Evolutionary conservation across 2,329 filamentous ascomycete species (phyloP).

Genomic region (Rhexocercosporidium sp.): DNA sequence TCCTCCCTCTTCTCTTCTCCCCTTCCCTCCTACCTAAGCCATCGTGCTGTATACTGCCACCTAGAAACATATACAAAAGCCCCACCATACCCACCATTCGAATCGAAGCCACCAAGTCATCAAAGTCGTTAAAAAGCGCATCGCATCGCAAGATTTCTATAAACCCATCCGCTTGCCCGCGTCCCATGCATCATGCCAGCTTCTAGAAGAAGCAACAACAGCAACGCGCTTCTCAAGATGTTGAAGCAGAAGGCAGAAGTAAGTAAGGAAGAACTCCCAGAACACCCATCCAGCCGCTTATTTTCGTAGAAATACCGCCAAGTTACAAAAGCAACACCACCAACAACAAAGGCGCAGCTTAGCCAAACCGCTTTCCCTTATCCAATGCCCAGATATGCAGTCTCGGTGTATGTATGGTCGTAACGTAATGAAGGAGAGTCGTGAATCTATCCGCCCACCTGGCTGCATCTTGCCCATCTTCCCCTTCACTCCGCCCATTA

Average conservation of each 20-base stretch:
- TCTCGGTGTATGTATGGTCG: constrained; percentile 8
- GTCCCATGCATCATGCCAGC: neutral
- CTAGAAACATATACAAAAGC: constrained; percentile 11
- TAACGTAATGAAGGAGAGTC: constrained; percentile 12
- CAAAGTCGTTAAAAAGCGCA: constrained; percentile 6
- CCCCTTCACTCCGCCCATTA: constrained; percentile 1
- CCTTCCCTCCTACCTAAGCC: neutral
- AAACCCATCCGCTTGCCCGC: constrained; percentile 1
- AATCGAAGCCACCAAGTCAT: constrained; percentile 6
- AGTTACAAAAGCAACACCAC: neutral
- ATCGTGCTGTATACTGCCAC: neutral
- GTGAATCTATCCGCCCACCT: neutral
- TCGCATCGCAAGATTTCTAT: constrained; percentile 1
- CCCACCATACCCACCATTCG: neutral
- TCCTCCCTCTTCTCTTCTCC: neutral
- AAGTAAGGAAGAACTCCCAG: constrained; percentile 1
- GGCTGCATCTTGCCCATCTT: neutral
- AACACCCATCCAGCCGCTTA: constrained; percentile 2
- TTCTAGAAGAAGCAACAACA: neutral
- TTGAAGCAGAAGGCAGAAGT: neutral
- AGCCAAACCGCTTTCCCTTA: neutral
- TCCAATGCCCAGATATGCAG: constrained; percentile 9
- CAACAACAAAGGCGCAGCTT: neutral
- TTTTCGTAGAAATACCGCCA: constrained; percentile 5
- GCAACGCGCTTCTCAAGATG: neutral